Base-by-base conservation (phyloP, 805 yeast genomes). In the Ogataea allantospora region DNA sequence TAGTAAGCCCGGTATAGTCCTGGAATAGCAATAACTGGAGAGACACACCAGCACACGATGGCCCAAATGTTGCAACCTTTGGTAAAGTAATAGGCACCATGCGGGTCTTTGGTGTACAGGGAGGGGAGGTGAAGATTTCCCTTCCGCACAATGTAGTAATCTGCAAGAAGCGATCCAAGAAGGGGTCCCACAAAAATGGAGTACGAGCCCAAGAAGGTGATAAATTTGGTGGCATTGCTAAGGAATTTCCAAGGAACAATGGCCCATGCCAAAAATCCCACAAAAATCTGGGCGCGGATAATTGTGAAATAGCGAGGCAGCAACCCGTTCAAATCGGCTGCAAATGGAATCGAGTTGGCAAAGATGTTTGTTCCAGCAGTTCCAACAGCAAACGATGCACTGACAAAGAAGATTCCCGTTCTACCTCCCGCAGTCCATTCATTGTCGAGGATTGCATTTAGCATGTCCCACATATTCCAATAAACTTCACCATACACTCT, bases 281-380 rank as follows among this genome's bases (percentile, higher is more conserved):
- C 39, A 8, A 49, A 35, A 2, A 51, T 35, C 35, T 50, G 52
- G n/a, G 45, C 54, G 28, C 54, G 43, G 23, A 57, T 36, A 37
- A 57, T 57, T 3, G 50, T 55, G 42, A 55, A 55, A 30, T 57
- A 57, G 24, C 47, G 51, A 27, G 60, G 62, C 5, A 53, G 28
- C 23, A 55, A 41, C 25, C 57, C 57, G n/a, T 51, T 38, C 12
- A 55, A 28, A 40, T 57, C 62, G 14, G 55, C 54, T 9, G 60
- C 55, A 35, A 50, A 45, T n/a, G 54, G 52, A 30, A 50, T 50
- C 6, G 50, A 47, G 42, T 57, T 57, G 9, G 53, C 62, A 47
- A 57, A 55, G 14, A 53, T 55, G 33, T 57, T 57, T 4, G 62
- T 57, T 28, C 59, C 59, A 13, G 59, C 60, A 21, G 57, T 53